Conservation (phyloP, 225 moss, liverwort and hornwort genomes). For the Pleurozium schreberi region DNA sequence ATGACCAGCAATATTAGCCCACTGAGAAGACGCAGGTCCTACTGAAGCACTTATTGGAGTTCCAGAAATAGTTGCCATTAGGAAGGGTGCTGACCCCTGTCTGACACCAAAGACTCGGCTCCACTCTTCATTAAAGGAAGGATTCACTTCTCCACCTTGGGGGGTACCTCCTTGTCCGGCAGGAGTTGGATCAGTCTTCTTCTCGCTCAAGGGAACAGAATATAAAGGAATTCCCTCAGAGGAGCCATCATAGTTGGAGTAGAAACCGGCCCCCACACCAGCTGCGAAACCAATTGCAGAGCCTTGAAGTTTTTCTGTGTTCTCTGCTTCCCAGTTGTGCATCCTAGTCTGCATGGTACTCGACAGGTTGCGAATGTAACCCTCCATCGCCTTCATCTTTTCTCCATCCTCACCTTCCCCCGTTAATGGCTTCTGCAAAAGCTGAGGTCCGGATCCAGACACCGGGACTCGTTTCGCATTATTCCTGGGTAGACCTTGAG, state of each 20-base stretch:
- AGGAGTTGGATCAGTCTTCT: slow-evolving; percentile 36
- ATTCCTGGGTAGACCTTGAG: slow-evolving; percentile 35
- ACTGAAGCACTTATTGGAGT: slow-evolving; percentile 67
- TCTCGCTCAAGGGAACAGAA: slow-evolving; percentile 68
- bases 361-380: slow-evolving; percentile 89
- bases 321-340: slow-evolving; percentile 96
- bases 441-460: slow-evolving; percentile 17
- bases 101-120: slow-evolving; percentile 77
- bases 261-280: slow-evolving; percentile 91
- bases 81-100: slow-evolving; percentile 55
- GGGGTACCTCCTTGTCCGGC: slow-evolving; percentile 38
- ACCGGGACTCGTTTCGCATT: slow-evolving; percentile 25
- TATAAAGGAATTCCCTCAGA: slow-evolving; percentile 95
- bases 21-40: slow-evolving; percentile 90
- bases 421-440: slow-evolving; percentile 24
- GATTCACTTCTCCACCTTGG: slow-evolving; percentile 34
- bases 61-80: slow-evolving; percentile 53
- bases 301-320: slow-evolving; percentile 80
- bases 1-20: slow-evolving; percentile 80
- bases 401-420: slow-evolving; percentile 88
- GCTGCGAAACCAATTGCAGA: slow-evolving; percentile 83
- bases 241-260: slow-evolving; percentile 93
- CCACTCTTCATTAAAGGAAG: slow-evolving; percentile 89
- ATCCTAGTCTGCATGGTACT: slow-evolving; percentile 97
- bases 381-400: slow-evolving; percentile 99